phyloP scores from a whole-genome alignment of 176 grass and related monocot species.

The Phragmites australis region DNA sequence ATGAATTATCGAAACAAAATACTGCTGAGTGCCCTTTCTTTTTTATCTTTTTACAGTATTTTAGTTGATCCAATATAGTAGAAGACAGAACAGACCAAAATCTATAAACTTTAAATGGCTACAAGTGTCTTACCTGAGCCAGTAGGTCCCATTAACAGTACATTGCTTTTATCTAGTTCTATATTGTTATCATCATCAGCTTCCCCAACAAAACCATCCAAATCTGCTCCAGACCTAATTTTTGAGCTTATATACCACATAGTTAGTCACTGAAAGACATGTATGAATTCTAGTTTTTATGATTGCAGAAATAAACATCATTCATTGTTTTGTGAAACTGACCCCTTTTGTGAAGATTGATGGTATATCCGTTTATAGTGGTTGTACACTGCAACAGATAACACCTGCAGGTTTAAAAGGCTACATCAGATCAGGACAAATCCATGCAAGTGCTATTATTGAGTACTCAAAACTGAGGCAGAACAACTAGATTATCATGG shows the following conservation, averaged over 20 bases:
- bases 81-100: not conserved
- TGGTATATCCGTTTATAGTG: constrained; percentile 98
- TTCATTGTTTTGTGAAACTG: constrained; percentile 32
- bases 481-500: constrained; percentile 12
- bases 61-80: constrained; percentile 27
- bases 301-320: constrained; percentile 5
- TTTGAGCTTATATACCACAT: constrained; percentile 62
- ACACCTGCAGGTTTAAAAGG: constrained; percentile 64
- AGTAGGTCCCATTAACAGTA: constrained; percentile 95
- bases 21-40: constrained; percentile 1
- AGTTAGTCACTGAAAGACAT: constrained; percentile 59
- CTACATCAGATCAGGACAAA: constrained; percentile 23
- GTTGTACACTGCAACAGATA: constrained; percentile 97
- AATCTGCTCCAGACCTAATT: constrained; percentile 78
- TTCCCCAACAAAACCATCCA: constrained; percentile 63
- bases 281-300: constrained; percentile 18
- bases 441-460: not conserved
- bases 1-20: constrained; percentile 39
- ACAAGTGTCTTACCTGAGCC: constrained; percentile 71
- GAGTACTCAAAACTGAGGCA: constrained; percentile 12
- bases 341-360: constrained; percentile 83
- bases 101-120: constrained; percentile 27
- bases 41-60: constrained; percentile 25
- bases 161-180: constrained; percentile 98
- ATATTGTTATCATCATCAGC: constrained; percentile 74